Evolutionary conservation across 176 grass and related monocot genomes (phyloP).

Genomic region (Metroxylon sagu): DNA sequence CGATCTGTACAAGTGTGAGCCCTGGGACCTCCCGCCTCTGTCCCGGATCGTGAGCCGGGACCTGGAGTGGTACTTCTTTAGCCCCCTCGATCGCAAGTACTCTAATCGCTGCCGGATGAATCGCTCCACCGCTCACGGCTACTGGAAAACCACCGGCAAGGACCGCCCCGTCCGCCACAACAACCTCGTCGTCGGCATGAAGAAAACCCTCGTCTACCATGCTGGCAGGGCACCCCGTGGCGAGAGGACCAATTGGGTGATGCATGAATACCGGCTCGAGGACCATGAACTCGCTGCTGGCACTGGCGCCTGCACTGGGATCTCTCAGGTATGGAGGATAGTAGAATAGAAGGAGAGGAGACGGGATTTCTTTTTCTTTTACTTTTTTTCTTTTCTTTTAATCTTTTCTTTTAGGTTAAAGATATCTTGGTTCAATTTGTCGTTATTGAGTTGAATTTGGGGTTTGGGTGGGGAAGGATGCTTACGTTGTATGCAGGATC

Average conservation of each 20-base stretch:
- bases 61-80: constrained; percentile 98
- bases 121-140: constrained; percentile 57
- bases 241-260: constrained; percentile 93
- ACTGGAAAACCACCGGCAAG: constrained; percentile 99
- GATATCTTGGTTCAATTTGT: too few species aligned
- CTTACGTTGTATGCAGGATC: constrained; percentile 86
- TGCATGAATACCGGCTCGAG: constrained; percentile 95
- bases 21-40: constrained; percentile 66
- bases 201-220: constrained; percentile 96
- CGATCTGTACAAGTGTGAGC: constrained; percentile 89
- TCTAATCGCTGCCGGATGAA: constrained; percentile 78
- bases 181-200: constrained; percentile 56
- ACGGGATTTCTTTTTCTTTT: background rate
- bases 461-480: constrained; percentile 32
- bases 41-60: constrained; percentile 76
- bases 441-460: too few species aligned
- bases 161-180: constrained; percentile 66
- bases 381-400: background rate
- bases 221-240: constrained; percentile 65
- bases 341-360: too few species aligned
- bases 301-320: constrained; percentile 1
- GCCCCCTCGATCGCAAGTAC: constrained; percentile 87
- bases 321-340: constrained; percentile 29
- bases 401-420: too few species aligned
- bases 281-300: constrained; percentile 25